A percentile compares a stretch with the other conserved stretches of the same genome.
Conservation (phyloP, 2,329 filamentous ascomycete genomes). For the Botryotinia narcissicola region DNA sequence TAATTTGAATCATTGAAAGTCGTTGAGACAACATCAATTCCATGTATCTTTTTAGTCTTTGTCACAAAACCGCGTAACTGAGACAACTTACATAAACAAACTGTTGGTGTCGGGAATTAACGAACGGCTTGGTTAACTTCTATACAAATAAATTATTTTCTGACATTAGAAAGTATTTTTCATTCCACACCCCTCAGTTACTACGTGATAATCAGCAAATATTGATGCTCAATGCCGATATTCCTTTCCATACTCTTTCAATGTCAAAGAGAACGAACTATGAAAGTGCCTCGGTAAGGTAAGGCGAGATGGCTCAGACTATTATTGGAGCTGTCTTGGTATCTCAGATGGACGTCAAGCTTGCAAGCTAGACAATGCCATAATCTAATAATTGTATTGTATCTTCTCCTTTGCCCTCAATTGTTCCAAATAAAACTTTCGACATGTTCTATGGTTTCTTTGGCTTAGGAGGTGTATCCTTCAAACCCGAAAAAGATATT, state of each 20-base stretch:
- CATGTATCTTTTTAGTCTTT: not conserved
- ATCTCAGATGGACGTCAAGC: not conserved
- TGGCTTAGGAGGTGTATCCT: conserved; percentile 11
- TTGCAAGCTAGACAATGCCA: not conserved
- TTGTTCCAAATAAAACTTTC: not conserved
- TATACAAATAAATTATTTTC: not conserved
- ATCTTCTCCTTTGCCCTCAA: not conserved
- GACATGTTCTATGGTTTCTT: conserved; percentile 15
- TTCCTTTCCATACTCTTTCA: not conserved
- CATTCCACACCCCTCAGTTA: not conserved
- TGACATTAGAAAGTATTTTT: not conserved
- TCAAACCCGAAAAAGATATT: conserved; percentile 35
- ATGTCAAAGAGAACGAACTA: not conserved
- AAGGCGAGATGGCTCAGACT: conserved; percentile 3
- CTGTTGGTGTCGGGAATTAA: not conserved
- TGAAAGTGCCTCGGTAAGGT: not conserved
- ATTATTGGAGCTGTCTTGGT: not conserved
- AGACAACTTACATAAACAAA: not conserved
- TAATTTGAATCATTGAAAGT: not conserved
- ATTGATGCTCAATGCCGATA: not conserved
- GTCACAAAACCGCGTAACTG: not conserved
- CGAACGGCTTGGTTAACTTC: not conserved
- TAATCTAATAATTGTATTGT: not conserved
- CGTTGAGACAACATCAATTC: not conserved
- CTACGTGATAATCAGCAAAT: not conserved